phyloP scores from a whole-genome alignment of 768 basidiomycete genomes.

The Lactifluus pinguis region DNA sequence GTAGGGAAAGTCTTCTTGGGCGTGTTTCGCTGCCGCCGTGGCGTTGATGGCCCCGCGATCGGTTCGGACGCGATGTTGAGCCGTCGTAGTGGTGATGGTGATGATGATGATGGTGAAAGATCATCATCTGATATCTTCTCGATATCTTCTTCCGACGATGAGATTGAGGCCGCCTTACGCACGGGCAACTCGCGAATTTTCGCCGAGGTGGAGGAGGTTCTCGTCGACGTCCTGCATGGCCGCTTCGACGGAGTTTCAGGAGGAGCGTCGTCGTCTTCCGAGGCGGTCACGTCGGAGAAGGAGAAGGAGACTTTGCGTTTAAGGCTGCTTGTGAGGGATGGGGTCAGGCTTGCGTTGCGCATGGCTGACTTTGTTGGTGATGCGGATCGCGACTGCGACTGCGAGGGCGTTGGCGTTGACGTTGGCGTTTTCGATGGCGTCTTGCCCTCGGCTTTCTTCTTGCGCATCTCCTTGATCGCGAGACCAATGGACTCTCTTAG shows the following conservation, averaged over 20 bases:
- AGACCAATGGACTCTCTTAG: conserved; percentile 1
- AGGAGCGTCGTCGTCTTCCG: conserved; percentile 5
- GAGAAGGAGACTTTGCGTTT: conserved; percentile 19
- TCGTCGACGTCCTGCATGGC: conserved; percentile 2
- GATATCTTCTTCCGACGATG: background rate
- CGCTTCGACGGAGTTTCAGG: conserved; percentile 17
- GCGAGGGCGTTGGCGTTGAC: too few species aligned
- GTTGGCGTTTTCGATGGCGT: background rate
- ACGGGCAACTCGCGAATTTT: background rate
- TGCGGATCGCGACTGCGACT: conserved; percentile 2
- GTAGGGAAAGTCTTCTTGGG: background rate
- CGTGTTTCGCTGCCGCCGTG: background rate
- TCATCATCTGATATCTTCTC: conserved; percentile 4
- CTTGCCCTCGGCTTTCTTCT: background rate
- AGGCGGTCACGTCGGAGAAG: background rate
- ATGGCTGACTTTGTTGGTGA: conserved; percentile 17
- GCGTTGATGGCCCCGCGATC: background rate
- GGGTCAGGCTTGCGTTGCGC: background rate
- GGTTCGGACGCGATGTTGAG: background rate
- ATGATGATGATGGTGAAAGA: too few species aligned
- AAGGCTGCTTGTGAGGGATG: background rate
- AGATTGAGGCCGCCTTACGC: background rate
- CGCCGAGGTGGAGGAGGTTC: background rate
- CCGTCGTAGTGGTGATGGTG: background rate
- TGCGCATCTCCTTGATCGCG: conserved; percentile 3